phyloP scores from a whole-genome alignment of 106 monocot species.

The Chionographis japonica region DNA sequence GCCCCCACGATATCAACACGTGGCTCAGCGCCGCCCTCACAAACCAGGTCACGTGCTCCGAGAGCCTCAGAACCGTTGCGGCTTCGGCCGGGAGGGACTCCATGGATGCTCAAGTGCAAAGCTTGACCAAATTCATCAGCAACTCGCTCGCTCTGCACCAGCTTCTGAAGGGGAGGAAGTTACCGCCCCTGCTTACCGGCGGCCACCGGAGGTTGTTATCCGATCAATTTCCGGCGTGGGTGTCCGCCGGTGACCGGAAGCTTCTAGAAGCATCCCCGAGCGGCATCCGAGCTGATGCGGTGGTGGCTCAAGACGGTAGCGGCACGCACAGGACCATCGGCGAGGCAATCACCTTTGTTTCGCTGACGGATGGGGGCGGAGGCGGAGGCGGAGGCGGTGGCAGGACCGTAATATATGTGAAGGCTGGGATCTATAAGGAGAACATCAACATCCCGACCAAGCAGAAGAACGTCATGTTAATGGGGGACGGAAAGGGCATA shows the following conservation, averaged over 20 bases:
- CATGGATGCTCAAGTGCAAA: slow-evolving; percentile 17
- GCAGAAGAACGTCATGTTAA: slow-evolving; percentile 77
- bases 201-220: slow-evolving; percentile 8
- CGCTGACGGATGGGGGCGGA: slow-evolving; percentile 11
- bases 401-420: slow-evolving; percentile 62
- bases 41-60: slow-evolving; percentile 54
- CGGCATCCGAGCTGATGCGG: slow-evolving; percentile 49
- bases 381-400: slow-evolving; percentile 20
- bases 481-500: slow-evolving; percentile 80
- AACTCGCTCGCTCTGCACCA: slow-evolving; percentile 61
- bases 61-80: slow-evolving; percentile 14
- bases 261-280: slow-evolving; percentile 50
- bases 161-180: neutral
- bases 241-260: slow-evolving; percentile 42
- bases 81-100: slow-evolving; percentile 2
- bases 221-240: slow-evolving; percentile 47
- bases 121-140: slow-evolving; percentile 35
- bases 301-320: slow-evolving; percentile 64
- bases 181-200: neutral
- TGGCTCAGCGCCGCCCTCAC: slow-evolving; percentile 81
- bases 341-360: slow-evolving; percentile 56
- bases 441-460: slow-evolving; percentile 43
- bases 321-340: slow-evolving; percentile 56
- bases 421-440: slow-evolving; percentile 73
- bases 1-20: slow-evolving; percentile 30